phyloP scores from a whole-genome alignment of 2,329 filamentous ascomycete species.

The Colletotrichum lini region DNA sequence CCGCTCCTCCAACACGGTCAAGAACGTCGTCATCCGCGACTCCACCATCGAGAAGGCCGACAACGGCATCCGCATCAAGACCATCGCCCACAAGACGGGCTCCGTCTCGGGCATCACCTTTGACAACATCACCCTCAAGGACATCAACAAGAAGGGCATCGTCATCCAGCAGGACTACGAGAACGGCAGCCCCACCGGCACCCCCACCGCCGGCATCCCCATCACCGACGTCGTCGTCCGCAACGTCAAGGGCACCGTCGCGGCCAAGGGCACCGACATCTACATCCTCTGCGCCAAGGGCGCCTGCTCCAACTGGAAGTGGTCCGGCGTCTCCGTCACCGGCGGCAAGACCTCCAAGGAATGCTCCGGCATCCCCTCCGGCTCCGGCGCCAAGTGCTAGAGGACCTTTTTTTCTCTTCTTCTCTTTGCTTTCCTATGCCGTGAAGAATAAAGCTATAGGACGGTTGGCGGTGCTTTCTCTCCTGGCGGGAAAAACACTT shows the following conservation, averaged over 20 bases:
- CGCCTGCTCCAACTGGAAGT: conserved; percentile 67
- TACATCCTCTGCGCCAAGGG: conserved; percentile 69
- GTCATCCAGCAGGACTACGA: conserved; percentile 62
- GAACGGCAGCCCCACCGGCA: conserved; percentile 61
- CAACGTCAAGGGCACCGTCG: conserved; percentile 61
- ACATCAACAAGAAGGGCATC: conserved; percentile 58
- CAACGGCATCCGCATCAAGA: conserved; percentile 68
- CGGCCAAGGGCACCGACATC: conserved; percentile 56
- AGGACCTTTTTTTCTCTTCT: not conserved
- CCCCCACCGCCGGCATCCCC: conserved; percentile 63
- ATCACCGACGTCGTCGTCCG: conserved; percentile 65
- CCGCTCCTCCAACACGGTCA: conserved; percentile 66
- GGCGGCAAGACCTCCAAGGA: conserved; percentile 60
- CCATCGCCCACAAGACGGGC: conserved; percentile 61
- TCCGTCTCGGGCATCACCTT: conserved; percentile 61
- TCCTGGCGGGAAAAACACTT: not conserved
- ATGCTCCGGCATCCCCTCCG: conserved; percentile 48
- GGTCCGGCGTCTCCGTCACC: conserved; percentile 63
- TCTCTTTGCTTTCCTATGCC: not conserved
- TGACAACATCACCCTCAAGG: conserved; percentile 57
- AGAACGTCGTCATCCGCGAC: conserved; percentile 65
- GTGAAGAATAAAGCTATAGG: not conserved
- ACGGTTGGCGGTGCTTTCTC: conserved; percentile 6
- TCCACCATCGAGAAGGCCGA: conserved; percentile 65
- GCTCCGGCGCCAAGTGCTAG: conserved; percentile 41